A percentile compares a stretch with the other conserved stretches of the same genome.
Conservation (phyloP, 768 basidiomycete species). For the Tulasnella sp. region DNA sequence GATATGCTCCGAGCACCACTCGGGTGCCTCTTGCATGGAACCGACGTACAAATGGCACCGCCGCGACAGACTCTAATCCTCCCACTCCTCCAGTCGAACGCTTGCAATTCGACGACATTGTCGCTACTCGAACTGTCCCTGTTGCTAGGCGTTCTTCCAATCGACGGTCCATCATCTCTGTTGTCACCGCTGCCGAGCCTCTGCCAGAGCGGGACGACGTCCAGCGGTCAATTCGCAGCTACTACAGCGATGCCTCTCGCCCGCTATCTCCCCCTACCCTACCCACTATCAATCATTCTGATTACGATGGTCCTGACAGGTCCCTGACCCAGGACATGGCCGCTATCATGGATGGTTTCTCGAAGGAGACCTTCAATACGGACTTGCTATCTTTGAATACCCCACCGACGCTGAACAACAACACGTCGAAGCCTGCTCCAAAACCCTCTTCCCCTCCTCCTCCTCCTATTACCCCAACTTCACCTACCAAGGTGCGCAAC, state of each 20-base stretch:
- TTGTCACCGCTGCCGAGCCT: neutral
- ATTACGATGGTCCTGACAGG: neutral
- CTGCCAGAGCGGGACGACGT: conserved; percentile 10
- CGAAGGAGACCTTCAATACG: neutral
- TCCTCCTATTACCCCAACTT: neutral
- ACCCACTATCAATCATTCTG: conserved; percentile 9
- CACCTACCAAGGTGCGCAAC: neutral
- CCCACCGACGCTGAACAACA: neutral
- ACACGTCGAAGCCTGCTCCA: neutral
- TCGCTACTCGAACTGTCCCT: neutral
- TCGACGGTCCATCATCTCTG: neutral
- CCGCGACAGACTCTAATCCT: neutral
- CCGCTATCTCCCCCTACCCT: neutral
- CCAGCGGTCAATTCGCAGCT: conserved; percentile 6
- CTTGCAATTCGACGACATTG: neutral
- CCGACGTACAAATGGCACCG: conserved; percentile 5
- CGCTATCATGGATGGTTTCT: conserved; percentile 7
- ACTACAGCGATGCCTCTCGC: conserved; percentile 7
- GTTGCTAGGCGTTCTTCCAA: neutral
- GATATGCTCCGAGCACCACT: conserved; percentile 10
- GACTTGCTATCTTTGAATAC: conserved; percentile 5
- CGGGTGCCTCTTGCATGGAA: conserved; percentile 4
- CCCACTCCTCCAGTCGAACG: conserved; percentile 8
- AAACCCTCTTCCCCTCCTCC: neutral
- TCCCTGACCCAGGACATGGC: conserved; percentile 1